Conservation (phyloP, 176 grass and related monocot genomes). For the Olyra latifolia region DNA sequence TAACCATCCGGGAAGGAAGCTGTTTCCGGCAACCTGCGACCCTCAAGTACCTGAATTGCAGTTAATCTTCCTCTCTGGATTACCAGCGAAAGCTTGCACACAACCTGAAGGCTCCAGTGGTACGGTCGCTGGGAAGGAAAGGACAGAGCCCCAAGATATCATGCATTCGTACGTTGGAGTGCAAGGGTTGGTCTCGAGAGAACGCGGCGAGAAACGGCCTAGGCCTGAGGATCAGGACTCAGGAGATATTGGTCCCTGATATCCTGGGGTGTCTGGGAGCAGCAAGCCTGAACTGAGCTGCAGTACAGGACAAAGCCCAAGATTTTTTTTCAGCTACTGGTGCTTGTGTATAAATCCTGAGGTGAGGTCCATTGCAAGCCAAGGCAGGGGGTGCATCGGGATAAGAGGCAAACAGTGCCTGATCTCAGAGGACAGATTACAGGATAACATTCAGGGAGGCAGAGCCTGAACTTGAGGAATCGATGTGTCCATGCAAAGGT, state of each 20-base stretch:
- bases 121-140: slow-evolving; percentile 12
- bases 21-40: slow-evolving; percentile 21
- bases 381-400: slow-evolving; percentile 13
- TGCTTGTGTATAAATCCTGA: slow-evolving; percentile 26
- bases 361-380: slow-evolving; percentile 28
- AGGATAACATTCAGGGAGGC: not conserved
- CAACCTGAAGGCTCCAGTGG: slow-evolving; percentile 18
- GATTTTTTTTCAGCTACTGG: slow-evolving; percentile 14
- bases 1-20: not conserved
- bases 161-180: slow-evolving; percentile 17
- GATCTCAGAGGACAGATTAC: not conserved
- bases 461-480: too few species aligned
- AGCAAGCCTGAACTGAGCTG: not conserved
- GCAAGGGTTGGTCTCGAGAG: slow-evolving; percentile 13
- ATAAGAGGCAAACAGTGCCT: slow-evolving; percentile 15
- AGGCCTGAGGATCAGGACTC: slow-evolving; percentile 14
- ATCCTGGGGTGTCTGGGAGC: slow-evolving; percentile 9
- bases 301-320: not conserved
- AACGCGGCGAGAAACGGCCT: not conserved
- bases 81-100: slow-evolving; percentile 34
- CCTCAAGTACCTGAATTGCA: not conserved
- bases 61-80: not conserved
- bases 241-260: slow-evolving; percentile 26
- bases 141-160: not conserved
- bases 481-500: slow-evolving; percentile 28